Conservation (phyloP, 2,329 filamentous ascomycete genomes). For the Fusarium keratoplasticum region DNA sequence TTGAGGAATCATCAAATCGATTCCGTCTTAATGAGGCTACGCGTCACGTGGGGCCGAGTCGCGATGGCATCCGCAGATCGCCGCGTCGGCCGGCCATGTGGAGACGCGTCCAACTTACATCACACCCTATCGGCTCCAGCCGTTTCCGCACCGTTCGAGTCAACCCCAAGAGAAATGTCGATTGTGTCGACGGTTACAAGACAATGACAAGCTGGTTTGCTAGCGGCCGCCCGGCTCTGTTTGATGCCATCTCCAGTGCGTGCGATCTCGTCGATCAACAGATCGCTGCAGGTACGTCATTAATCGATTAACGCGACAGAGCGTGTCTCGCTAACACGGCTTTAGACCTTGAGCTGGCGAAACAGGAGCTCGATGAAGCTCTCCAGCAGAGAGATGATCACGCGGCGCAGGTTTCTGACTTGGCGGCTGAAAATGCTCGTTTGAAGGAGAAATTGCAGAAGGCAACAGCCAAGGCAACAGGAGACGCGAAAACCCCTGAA, state of each 20-base stretch:
- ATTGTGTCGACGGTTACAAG: slow-evolving; percentile 6
- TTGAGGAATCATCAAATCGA: background rate
- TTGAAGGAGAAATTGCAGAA: slow-evolving; percentile 32
- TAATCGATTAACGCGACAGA: background rate
- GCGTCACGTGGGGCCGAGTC: slow-evolving; percentile 28
- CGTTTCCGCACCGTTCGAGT: slow-evolving; percentile 6
- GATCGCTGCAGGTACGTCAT: slow-evolving; percentile 49
- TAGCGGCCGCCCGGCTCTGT: slow-evolving; percentile 53
- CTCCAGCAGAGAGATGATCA: slow-evolving; percentile 35
- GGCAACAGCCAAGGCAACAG: slow-evolving; percentile 1
- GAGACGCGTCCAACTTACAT: slow-evolving; percentile 41
- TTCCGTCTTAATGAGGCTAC: background rate
- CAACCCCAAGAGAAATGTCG: slow-evolving; percentile 18
- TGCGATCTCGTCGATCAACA: slow-evolving; percentile 56
- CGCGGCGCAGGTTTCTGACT: slow-evolving; percentile 4
- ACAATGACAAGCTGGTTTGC: slow-evolving; percentile 56
- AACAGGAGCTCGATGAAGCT: slow-evolving; percentile 49
- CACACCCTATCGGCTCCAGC: slow-evolving; percentile 13
- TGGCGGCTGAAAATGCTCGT: slow-evolving; percentile 35
- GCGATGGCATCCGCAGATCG: slow-evolving; percentile 4
- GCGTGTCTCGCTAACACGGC: slow-evolving; percentile 23
- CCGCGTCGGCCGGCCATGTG: slow-evolving; percentile 34
- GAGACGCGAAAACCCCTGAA: background rate
- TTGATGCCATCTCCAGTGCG: slow-evolving; percentile 54
- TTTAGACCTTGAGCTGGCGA: slow-evolving; percentile 55